These are phyloP conservation scores for Xylaria hypoxylon DNA, from an alignment of 2,329 filamentous ascomycete genomes.

Conservation along the genomic window DNA sequence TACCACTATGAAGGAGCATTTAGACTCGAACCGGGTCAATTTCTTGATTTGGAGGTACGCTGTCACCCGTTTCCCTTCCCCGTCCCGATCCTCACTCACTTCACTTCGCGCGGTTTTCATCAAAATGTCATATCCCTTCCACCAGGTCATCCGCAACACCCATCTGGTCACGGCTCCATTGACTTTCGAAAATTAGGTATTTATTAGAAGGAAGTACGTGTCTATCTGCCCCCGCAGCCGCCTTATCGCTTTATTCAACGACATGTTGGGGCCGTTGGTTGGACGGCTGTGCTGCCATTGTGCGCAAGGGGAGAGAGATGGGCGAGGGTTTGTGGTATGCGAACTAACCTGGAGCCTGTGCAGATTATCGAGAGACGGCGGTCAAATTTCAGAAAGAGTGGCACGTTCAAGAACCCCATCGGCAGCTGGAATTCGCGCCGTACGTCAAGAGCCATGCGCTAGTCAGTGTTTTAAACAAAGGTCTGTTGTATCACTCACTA, in stretches of 20 bases:
- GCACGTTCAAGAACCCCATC: conserved; percentile 71
- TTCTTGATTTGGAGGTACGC: conserved; percentile 78
- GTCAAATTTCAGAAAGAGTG: conserved; percentile 77
- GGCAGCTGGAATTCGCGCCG: conserved; percentile 71
- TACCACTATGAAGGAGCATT: conserved; percentile 68
- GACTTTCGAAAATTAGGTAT: conserved; percentile 59
- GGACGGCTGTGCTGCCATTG: conserved; percentile 37
- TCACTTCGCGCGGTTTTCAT: conserved; percentile 33
- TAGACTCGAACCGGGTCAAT: conserved; percentile 76
- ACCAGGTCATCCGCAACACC: conserved; percentile 22
- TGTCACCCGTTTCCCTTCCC: conserved; percentile 44
- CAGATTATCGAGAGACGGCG: conserved; percentile 76
- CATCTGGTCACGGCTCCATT: conserved; percentile 41
- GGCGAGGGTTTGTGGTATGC: conserved; percentile 44
- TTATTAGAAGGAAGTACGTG: conserved; percentile 72
- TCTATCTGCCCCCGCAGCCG: conserved; percentile 18
- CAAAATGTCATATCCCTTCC: conserved; percentile 26
- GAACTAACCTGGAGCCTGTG: conserved; percentile 52
- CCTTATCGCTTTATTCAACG: conserved; percentile 17
- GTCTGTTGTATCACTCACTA: conserved; percentile 69
- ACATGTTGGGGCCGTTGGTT: conserved; percentile 27
- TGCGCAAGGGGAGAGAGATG: conserved; percentile 32
- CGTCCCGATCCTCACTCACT: conserved; percentile 36
- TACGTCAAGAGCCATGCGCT: conserved; percentile 74
- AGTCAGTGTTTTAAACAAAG: conserved; percentile 72